phyloP scores from a whole-genome alignment of 2,329 filamentous ascomycete species.

The Cladosporium sp. region DNA sequence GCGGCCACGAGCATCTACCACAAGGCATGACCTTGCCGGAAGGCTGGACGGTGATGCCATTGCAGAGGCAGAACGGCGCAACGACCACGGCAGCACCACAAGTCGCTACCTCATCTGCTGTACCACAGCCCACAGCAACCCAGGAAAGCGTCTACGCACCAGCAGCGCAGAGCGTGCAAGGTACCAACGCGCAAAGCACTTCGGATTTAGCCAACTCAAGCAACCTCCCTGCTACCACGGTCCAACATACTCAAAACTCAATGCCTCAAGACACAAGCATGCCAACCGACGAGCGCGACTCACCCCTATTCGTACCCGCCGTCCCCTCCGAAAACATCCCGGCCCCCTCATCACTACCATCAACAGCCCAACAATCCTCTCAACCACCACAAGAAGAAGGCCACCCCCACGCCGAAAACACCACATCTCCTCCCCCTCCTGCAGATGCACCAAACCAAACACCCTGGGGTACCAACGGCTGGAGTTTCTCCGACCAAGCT shows the following conservation, averaged over 20 bases:
- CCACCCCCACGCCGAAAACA: background rate
- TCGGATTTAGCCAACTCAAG: too few species aligned
- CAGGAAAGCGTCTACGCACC: background rate
- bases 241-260: background rate
- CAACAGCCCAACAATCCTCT: background rate
- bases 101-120: background rate
- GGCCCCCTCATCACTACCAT: background rate
- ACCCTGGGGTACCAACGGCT: conserved; percentile 14
- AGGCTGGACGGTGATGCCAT: conserved; percentile 49
- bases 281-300: conserved; percentile 26
- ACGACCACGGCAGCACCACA: conserved; percentile 21
- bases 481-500: conserved; percentile 18
- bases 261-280: conserved; percentile 8
- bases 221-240: background rate
- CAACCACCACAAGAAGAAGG: background rate
- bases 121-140: background rate
- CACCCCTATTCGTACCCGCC: conserved; percentile 26
- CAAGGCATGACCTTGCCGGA: conserved; percentile 49
- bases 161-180: background rate
- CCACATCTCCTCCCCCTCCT: background rate
- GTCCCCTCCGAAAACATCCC: background rate
- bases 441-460: conserved; percentile 1
- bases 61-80: conserved; percentile 31
- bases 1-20: conserved; percentile 46
- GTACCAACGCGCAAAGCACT: background rate